phyloP scores from a whole-genome alignment of 371 early-diverging fungal genomes.

The Mucor piriformis region DNA sequence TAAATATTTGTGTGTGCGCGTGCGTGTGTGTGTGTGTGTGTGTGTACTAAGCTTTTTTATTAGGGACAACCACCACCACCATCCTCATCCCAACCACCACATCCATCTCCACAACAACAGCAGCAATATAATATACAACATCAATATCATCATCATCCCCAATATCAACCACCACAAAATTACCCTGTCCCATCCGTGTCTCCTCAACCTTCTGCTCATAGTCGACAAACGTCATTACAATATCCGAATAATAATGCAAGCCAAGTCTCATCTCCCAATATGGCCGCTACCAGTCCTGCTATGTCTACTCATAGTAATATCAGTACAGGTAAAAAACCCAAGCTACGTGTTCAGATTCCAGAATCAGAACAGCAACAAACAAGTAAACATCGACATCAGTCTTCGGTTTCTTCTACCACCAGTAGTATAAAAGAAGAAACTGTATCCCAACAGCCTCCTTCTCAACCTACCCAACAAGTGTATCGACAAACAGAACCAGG shows the following conservation, averaged over 20 bases:
- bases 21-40: no score
- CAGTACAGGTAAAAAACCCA: constrained; percentile 39
- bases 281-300: constrained; percentile 28
- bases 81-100: neutral
- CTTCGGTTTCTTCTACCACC: constrained; percentile 26
- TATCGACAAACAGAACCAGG: constrained; percentile 19
- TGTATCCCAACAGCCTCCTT: neutral
- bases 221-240: constrained; percentile 23
- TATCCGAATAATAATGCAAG: constrained; percentile 7
- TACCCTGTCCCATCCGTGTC: constrained; percentile 12
- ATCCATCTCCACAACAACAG: constrained; percentile 1
- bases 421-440: constrained; percentile 7
- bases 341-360: constrained; percentile 58
- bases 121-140: constrained; percentile 13
- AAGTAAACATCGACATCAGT: constrained; percentile 27
- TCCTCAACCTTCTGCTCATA: constrained; percentile 21
- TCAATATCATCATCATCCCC: constrained; percentile 9
- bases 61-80: constrained; percentile 11
- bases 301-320: constrained; percentile 31
- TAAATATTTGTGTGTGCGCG: neutral
- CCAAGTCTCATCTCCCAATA: constrained; percentile 19
- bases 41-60: neutral
- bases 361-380: constrained; percentile 11
- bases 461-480: neutral
- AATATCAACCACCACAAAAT: constrained; percentile 9